Base-by-base conservation (phyloP, 345 rosid species). In the Sisymbrium irio region DNA sequence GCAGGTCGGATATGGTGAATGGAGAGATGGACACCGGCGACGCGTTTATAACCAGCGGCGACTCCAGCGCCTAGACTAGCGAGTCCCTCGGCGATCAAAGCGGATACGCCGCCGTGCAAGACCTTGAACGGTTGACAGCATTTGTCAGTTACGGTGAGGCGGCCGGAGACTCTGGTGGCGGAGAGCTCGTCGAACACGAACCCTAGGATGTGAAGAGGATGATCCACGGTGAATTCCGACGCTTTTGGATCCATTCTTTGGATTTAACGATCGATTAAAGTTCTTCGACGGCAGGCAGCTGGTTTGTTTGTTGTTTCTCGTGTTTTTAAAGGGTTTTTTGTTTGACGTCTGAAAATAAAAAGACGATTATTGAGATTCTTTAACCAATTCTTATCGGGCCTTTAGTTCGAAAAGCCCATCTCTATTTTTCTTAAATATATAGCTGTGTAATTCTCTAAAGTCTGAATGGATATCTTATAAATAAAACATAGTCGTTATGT, bases 21-120 rank as follows among this genome's bases (percentile, higher is more conserved):
- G 60, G 88, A 86, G 50, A 95, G 96, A 67, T 92, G 92, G 32
- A 92, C 83, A 8, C 99, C 99, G 6, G 97, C 97, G 5, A 92
- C 84, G n/a, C 97, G 88, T 58, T 85, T 83, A 64, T 74, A 84
- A 15, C 85, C 93, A 5, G 89, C 87, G 5, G 94, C 92, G 59
- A 95, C 65, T 66, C 85, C 92, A 2, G 99, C 99, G 19, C 99
- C 99, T 5, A 88, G 47, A 84, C 99, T 95, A 0, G 99, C 97
- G 81, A 95, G 57, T 4, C 81, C 76, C 80, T 92, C 96, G 22
- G 97, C 83, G 39, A 92, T 82, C 76, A 95, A 78, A 20, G 99
- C 99, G 18, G 97, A 95, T 3, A 92, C 92, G 19, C 99, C 97
- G 35, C 97, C 97, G 80, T 92, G 99, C 66, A 95, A 71, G 72